A percentile compares a stretch with the other conserved stretches of the same genome.
These are phyloP conservation scores for Rhodotorula toruloides DNA, from an alignment of 768 basidiomycete genomes.

Conservation along the genomic window DNA sequence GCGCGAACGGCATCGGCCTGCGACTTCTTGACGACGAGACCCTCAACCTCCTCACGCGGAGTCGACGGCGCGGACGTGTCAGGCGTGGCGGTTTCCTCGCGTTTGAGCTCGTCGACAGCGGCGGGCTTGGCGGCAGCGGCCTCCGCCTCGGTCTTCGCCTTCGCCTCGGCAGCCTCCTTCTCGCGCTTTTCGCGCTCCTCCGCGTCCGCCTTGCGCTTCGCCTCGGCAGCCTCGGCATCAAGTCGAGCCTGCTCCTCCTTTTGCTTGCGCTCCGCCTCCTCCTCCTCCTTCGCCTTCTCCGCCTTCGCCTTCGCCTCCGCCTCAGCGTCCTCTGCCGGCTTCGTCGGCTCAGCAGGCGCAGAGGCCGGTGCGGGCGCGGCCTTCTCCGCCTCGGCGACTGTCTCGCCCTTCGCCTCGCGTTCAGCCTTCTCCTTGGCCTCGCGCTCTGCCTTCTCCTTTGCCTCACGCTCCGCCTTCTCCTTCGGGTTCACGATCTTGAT, in stretches of 20 bases:
- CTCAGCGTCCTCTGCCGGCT: slow-evolving; percentile 6
- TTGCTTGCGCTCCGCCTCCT: neutral
- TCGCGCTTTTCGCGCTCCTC: slow-evolving; percentile 11
- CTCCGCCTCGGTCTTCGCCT: slow-evolving; percentile 11
- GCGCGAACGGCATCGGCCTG: slow-evolving; percentile 31
- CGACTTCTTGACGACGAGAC: slow-evolving; percentile 17
- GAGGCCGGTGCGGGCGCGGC: no score
- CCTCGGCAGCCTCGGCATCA: slow-evolving; percentile 10
- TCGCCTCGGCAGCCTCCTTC: slow-evolving; percentile 5
- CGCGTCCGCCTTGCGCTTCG: neutral
- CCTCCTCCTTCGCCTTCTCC: neutral
- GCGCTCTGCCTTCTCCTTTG: slow-evolving; percentile 4
- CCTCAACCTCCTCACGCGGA: slow-evolving; percentile 22
- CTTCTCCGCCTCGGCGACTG: slow-evolving; percentile 3
- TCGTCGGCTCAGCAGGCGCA: neutral
- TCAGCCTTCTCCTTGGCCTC: slow-evolving; percentile 14
- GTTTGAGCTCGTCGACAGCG: slow-evolving; percentile 18
- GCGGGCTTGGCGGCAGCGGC: slow-evolving; percentile 9
- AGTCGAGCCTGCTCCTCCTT: slow-evolving; percentile 1
- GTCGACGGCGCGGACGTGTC: slow-evolving; percentile 11
- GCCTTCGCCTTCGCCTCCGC: slow-evolving; percentile 5
- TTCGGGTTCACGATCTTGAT: slow-evolving; percentile 35
- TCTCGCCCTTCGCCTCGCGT: slow-evolving; percentile 1
- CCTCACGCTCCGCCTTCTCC: slow-evolving; percentile 9
- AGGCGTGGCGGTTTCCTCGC: neutral